Conservation (phyloP, 495 filamentous ascomycete species). For the Penicillium chermesinum region DNA sequence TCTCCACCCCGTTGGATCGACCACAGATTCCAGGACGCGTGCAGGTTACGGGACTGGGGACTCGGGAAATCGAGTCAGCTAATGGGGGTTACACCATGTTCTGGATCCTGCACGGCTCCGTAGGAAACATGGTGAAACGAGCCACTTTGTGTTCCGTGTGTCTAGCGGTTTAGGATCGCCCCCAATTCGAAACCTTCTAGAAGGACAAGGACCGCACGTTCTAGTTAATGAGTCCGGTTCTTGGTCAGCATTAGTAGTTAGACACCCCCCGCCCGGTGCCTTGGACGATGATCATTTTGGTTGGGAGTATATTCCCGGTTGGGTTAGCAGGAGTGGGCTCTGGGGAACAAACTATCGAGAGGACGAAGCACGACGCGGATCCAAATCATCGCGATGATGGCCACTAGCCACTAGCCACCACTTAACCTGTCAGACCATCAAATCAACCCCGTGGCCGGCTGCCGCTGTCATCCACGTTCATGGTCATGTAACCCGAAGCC, state of each 20-base stretch:
- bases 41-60: background rate
- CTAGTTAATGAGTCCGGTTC: background rate
- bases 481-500: too few species aligned
- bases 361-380: constrained; percentile 11
- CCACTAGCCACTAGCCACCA: background rate
- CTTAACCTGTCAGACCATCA: constrained; percentile 21
- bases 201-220: constrained; percentile 7
- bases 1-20: constrained; percentile 14
- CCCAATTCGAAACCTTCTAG: constrained; percentile 22
- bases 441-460: too few species aligned
- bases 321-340: constrained; percentile 17
- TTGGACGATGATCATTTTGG: too few species aligned
- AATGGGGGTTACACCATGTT: background rate
- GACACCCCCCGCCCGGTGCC: too few species aligned
- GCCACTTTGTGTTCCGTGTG: constrained; percentile 8
- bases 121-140: constrained; percentile 4
- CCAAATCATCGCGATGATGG: background rate
- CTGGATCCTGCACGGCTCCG: background rate
- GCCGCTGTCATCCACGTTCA: too few species aligned
- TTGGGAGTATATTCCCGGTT: too few species aligned
- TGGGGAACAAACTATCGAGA: constrained; percentile 23
- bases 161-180: background rate
- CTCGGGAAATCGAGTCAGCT: background rate
- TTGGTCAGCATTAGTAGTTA: background rate
- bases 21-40: constrained; percentile 1